A percentile compares a stretch with the other conserved stretches of the same genome.
These are phyloP conservation scores for Cladosporium phlei DNA, from an alignment of 2,329 filamentous ascomycete species.

Conservation along the genomic window DNA sequence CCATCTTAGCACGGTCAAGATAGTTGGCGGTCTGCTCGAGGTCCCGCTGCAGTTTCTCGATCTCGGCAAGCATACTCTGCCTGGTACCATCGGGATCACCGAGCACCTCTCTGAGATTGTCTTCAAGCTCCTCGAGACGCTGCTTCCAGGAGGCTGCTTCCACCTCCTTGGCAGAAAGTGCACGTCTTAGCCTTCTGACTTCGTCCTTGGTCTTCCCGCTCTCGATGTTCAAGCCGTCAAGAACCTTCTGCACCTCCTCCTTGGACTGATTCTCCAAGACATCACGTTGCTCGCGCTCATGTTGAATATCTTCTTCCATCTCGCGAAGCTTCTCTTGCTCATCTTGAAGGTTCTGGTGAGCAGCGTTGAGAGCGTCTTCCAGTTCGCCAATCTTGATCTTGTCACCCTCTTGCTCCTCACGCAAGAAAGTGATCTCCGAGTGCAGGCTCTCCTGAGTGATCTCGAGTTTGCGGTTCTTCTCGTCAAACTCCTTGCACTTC, in stretches of 20 bases:
- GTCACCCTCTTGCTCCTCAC: slow-evolving; percentile 93
- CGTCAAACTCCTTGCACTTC: slow-evolving; percentile 75
- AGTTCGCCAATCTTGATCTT: slow-evolving; percentile 97
- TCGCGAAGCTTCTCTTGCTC: slow-evolving; percentile 65
- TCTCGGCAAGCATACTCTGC: slow-evolving; percentile 74
- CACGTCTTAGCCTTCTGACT: slow-evolving; percentile 74
- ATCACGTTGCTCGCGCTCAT: slow-evolving; percentile 82
- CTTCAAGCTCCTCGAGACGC: slow-evolving; percentile 82
- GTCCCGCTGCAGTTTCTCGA: slow-evolving; percentile 81
- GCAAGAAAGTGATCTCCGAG: slow-evolving; percentile 86
- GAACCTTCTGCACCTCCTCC: slow-evolving; percentile 86
- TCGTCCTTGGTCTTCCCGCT: slow-evolving; percentile 80
- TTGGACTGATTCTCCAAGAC: slow-evolving; percentile 84
- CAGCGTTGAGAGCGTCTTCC: slow-evolving; percentile 73
- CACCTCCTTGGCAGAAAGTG: slow-evolving; percentile 73
- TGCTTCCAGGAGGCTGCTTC: slow-evolving; percentile 91
- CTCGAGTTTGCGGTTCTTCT: slow-evolving; percentile 79
- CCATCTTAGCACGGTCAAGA: slow-evolving; percentile 70
- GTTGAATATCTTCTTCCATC: slow-evolving; percentile 60
- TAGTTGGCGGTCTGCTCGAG: slow-evolving; percentile 79
- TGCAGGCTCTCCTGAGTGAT: slow-evolving; percentile 92
- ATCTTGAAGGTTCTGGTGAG: slow-evolving; percentile 75
- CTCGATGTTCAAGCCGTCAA: slow-evolving; percentile 89
- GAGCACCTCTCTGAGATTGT: slow-evolving; percentile 77
- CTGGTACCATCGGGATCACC: slow-evolving; percentile 83